These are phyloP conservation scores for Tremellales sp. DNA, from an alignment of 1,284 basidiomycete genomes.

Conservation along the genomic window DNA sequence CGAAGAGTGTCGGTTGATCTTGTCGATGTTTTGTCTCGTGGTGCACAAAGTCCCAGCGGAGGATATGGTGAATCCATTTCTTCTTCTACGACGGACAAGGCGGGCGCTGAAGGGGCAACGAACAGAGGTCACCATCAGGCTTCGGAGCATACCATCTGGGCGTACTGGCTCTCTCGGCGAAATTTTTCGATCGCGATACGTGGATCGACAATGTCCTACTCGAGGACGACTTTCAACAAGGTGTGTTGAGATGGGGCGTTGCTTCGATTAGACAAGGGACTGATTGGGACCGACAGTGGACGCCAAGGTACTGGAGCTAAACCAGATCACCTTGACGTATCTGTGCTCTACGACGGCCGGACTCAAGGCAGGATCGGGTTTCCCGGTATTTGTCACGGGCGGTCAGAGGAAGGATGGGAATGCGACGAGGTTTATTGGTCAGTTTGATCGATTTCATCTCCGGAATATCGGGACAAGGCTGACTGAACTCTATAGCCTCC, in stretches of 20 bases:
- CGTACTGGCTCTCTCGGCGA: slow-evolving; percentile 70
- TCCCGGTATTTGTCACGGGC: slow-evolving; percentile 41
- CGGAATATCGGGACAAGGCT: background rate
- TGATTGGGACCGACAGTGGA: slow-evolving; percentile 12
- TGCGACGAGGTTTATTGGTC: slow-evolving; percentile 19
- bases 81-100: background rate
- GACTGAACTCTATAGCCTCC: slow-evolving; percentile 17
- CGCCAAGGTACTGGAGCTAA: slow-evolving; percentile 29
- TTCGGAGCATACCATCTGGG: slow-evolving; percentile 81
- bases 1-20: slow-evolving; percentile 51
- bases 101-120: slow-evolving; percentile 16
- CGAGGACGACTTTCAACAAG: slow-evolving; percentile 55
- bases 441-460: background rate
- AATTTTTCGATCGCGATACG: slow-evolving; percentile 62
- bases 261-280: slow-evolving; percentile 1
- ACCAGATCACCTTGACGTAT: slow-evolving; percentile 40
- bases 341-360: slow-evolving; percentile 31
- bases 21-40: slow-evolving; percentile 50
- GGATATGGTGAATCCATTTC: slow-evolving; percentile 62
- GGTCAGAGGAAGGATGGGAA: slow-evolving; percentile 20
- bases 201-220: slow-evolving; percentile 63
- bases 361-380: slow-evolving; percentile 34
- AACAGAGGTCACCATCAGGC: slow-evolving; percentile 58
- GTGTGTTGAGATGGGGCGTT: slow-evolving; percentile 19
- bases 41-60: slow-evolving; percentile 50